Conservation (phyloP, 2,329 filamentous ascomycete genomes). For the Diaporthe caulivora region DNA sequence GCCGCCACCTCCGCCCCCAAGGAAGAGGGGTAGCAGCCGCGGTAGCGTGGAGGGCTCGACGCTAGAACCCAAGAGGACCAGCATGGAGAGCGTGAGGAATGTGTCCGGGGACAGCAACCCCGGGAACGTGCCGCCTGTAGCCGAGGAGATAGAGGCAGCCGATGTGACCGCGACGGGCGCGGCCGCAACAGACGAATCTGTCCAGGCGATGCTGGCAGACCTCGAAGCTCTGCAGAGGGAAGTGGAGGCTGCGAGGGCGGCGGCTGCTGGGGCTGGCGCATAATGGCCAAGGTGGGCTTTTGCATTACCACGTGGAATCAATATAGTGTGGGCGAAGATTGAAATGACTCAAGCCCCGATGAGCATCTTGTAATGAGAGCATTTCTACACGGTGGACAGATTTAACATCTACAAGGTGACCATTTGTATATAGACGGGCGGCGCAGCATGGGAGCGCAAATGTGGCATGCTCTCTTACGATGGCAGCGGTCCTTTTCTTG, state of each 20-base stretch:
- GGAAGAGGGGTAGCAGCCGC: constrained; percentile 61
- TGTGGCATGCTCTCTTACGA: constrained; percentile 17
- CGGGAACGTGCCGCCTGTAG: constrained; percentile 41
- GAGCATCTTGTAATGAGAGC: background rate
- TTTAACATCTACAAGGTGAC: constrained; percentile 9
- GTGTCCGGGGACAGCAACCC: constrained; percentile 30
- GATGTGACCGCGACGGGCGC: constrained; percentile 46
- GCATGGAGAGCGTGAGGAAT: constrained; percentile 47
- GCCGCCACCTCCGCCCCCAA: constrained; percentile 61
- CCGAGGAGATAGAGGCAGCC: constrained; percentile 42
- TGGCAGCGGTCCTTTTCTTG: constrained; percentile 1
- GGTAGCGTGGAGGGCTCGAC: constrained; percentile 54
- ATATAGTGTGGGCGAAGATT: background rate
- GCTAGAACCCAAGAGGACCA: constrained; percentile 46
- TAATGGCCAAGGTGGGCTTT: background rate
- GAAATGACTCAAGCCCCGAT: background rate
- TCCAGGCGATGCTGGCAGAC: constrained; percentile 77
- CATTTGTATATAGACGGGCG: constrained; percentile 31
- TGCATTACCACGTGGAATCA: background rate
- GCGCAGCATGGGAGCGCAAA: constrained; percentile 9
- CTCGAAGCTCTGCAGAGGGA: constrained; percentile 79
- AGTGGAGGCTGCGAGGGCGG: constrained; percentile 74
- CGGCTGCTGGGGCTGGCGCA: constrained; percentile 47
- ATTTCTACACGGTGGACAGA: background rate
- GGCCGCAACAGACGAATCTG: constrained; percentile 48